Evolutionary conservation across 2,329 filamentous ascomycete species (phyloP).

Genomic region (Erysiphe neolycopersici): DNA sequence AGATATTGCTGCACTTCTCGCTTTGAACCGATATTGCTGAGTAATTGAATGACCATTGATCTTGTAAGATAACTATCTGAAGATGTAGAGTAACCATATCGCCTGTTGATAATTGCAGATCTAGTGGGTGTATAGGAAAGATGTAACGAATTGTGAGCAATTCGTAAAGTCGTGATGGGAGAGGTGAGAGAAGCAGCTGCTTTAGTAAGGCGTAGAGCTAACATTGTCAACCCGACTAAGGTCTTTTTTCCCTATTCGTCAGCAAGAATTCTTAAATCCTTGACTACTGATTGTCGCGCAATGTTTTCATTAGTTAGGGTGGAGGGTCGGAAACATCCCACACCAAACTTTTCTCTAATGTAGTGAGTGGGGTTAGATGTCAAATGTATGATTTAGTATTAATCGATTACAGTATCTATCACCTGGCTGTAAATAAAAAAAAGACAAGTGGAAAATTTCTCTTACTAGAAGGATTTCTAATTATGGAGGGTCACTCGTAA

Average conservation of each 20-base stretch:
- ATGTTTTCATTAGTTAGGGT: neutral
- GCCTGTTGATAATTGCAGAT: neutral
- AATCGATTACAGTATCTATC: too few species aligned
- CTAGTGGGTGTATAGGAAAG: neutral
- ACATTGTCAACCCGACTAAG: neutral
- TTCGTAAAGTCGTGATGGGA: neutral
- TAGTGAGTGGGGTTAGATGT: neutral
- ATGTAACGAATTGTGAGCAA: neutral
- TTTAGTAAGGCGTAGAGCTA: neutral
- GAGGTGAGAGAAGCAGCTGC: neutral
- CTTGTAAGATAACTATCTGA: conserved; percentile 23
- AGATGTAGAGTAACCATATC: conserved; percentile 11
- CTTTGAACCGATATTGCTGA: conserved; percentile 91
- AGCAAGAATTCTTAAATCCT: neutral
- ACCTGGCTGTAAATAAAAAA: too few species aligned
- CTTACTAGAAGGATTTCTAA: too few species aligned
- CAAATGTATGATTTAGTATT: too few species aligned
- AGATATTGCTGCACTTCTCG: conserved; percentile 93
- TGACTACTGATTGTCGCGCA: neutral
- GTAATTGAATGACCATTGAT: conserved; percentile 62
- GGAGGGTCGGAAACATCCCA: neutral
- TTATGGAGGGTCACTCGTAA: too few species aligned
- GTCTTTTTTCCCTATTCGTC: neutral
- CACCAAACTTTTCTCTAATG: neutral
- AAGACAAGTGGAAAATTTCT: too few species aligned